Evolutionary conservation across 2,329 filamentous ascomycete species (phyloP).

Genomic region (Aspergillus brunneoviolaceus): DNA sequence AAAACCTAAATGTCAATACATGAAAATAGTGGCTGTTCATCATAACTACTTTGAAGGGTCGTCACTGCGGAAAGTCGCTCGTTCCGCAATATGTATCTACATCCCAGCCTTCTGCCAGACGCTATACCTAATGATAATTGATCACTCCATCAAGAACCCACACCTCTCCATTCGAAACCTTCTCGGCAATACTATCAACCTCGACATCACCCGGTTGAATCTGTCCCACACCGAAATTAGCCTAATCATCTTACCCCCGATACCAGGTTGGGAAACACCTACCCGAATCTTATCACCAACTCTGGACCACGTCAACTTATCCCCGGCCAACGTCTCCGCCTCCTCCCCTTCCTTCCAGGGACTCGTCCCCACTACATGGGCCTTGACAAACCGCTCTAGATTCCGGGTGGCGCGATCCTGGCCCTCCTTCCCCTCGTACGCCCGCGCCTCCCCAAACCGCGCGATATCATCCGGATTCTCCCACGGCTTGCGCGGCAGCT

Average conservation of each 20-base stretch:
- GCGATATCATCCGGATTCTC: constrained; percentile 71
- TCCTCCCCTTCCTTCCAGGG: constrained; percentile 73
- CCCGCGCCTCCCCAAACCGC: constrained; percentile 60
- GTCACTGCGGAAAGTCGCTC: not conserved
- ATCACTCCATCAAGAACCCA: constrained; percentile 70
- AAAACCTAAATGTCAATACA: too few species aligned
- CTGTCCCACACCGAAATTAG: constrained; percentile 20
- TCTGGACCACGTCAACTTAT: constrained; percentile 79
- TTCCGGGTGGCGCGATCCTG: constrained; percentile 75
- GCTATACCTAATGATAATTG: constrained; percentile 44
- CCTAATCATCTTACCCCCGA: too few species aligned
- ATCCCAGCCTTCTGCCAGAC: not conserved
- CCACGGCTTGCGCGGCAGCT: constrained; percentile 73
- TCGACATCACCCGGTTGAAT: constrained; percentile 74
- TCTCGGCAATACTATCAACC: constrained; percentile 70
- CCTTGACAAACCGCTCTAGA: constrained; percentile 76
- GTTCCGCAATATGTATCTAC: not conserved
- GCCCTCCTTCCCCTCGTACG: constrained; percentile 74
- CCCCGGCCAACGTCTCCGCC: constrained; percentile 65
- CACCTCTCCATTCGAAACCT: constrained; percentile 84
- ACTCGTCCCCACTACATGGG: constrained; percentile 72
- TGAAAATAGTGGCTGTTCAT: too few species aligned
- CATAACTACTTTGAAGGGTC: not conserved
- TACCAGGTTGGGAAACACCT: constrained; percentile 32
- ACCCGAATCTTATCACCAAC: constrained; percentile 64